Percentiles rank a stretch among this genome's conserved stretches.
Evolutionary conservation across 164 flowering plant genomes (phyloP).

Genomic region (Sextonia rubra): DNA sequence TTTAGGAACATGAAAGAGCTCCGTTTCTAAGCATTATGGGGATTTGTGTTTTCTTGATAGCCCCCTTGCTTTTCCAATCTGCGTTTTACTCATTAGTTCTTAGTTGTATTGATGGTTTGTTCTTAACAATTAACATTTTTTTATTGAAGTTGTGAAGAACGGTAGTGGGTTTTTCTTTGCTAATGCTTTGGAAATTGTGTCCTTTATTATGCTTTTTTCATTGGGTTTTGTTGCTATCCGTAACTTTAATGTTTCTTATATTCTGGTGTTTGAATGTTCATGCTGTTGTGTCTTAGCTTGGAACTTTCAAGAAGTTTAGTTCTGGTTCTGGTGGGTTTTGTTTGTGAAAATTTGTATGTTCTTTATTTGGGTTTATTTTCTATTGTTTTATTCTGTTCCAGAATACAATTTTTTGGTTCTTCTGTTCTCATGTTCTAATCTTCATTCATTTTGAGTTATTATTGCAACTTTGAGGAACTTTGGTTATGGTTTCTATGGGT

Average conservation of each 20-base stretch:
- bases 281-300: not conserved
- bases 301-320: not conserved
- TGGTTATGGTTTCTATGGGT: not conserved
- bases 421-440: not conserved
- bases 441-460: not conserved
- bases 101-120: no score
- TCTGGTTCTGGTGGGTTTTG: not conserved
- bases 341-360: not conserved
- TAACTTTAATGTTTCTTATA: not conserved
- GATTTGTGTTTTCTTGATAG: no score
- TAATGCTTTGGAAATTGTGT: not conserved
- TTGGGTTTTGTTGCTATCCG: not conserved
- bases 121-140: not conserved
- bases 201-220: not conserved
- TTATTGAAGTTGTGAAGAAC: not conserved
- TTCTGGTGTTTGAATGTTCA: not conserved
- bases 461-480: not conserved
- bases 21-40: no score
- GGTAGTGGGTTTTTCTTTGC: not conserved
- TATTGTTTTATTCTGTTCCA: not conserved
- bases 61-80: not conserved
- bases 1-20: no score
- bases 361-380: no score
- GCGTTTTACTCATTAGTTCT: not conserved
- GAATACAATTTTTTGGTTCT: no score